Conservation (phyloP, 371 early-diverging fungal genomes). For the Circinella minor region DNA sequence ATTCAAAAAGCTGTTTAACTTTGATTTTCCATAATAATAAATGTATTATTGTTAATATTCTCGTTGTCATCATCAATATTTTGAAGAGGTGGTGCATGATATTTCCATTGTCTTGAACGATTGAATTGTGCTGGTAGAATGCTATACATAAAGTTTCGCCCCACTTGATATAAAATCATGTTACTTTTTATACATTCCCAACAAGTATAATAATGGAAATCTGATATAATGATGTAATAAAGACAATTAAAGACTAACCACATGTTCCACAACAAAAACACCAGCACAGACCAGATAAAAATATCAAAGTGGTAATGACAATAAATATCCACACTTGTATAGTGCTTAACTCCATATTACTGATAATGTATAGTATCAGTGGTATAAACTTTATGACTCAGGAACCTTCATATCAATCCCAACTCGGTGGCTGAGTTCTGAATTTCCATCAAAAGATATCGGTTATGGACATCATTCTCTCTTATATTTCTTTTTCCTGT, state of each 20-base stretch:
- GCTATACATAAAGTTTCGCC: conserved; percentile 14
- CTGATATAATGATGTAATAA: neutral
- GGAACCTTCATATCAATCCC: no score
- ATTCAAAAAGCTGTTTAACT: conserved; percentile 1
- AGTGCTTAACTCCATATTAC: conserved; percentile 20
- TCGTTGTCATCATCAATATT: neutral
- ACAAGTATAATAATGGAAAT: no score
- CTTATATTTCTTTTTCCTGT: neutral
- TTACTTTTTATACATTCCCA: no score
- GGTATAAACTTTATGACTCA: neutral
- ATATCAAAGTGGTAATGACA: conserved; percentile 24
- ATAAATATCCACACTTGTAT: conserved; percentile 34
- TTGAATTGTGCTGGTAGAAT: neutral
- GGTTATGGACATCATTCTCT: no score
- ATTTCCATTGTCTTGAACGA: conserved; percentile 13
- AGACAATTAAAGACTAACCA: conserved; percentile 30
- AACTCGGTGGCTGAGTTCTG: conserved; percentile 5
- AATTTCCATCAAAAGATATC: no score
- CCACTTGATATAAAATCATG: conserved; percentile 10
- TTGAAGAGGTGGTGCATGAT: conserved; percentile 11
- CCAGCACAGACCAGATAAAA: conserved; percentile 47
- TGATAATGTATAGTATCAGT: neutral
- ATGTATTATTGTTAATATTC: neutral
- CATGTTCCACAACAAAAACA: conserved; percentile 55
- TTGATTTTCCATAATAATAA: neutral